phyloP scores from a whole-genome alignment of 2,329 filamentous ascomycete genomes.

The Mollisiaceae sp. region DNA sequence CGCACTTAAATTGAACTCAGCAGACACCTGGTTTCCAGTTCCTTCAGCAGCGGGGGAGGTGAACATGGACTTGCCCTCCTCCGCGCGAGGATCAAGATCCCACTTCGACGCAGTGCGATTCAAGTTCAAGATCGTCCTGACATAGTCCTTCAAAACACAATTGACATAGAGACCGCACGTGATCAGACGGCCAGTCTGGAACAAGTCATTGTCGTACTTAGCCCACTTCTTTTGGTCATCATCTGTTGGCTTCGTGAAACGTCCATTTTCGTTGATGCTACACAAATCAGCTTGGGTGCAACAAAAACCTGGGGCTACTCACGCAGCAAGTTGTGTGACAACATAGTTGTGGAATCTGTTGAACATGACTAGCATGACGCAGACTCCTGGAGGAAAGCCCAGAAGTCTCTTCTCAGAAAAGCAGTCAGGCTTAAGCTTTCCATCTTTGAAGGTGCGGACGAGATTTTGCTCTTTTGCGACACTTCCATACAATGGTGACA shows the following conservation, averaged over 20 bases:
- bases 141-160: constrained; percentile 78
- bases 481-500: constrained; percentile 76
- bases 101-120: constrained; percentile 52
- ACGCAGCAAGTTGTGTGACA: constrained; percentile 73
- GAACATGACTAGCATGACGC: constrained; percentile 77
- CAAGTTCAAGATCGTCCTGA: constrained; percentile 63
- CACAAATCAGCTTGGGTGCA: constrained; percentile 11
- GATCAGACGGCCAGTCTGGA: constrained; percentile 78
- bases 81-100: constrained; percentile 72
- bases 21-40: constrained; percentile 81
- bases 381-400: constrained; percentile 74
- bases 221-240: constrained; percentile 61
- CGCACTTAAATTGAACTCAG: constrained; percentile 79
- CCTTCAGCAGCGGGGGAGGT: constrained; percentile 68
- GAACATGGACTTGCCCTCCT: constrained; percentile 59
- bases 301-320: constrained; percentile 10
- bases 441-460: constrained; percentile 68
- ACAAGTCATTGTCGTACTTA: constrained; percentile 78
- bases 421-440: constrained; percentile 73
- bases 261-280: constrained; percentile 80
- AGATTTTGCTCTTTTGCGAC: constrained; percentile 53
- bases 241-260: constrained; percentile 71
- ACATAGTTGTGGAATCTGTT: constrained; percentile 80
- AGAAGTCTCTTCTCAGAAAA: constrained; percentile 74
- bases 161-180: constrained; percentile 79